These are phyloP conservation scores for Lizonia empirigonia DNA, from an alignment of 2,329 filamentous ascomycete genomes.

Conservation along the genomic window DNA sequence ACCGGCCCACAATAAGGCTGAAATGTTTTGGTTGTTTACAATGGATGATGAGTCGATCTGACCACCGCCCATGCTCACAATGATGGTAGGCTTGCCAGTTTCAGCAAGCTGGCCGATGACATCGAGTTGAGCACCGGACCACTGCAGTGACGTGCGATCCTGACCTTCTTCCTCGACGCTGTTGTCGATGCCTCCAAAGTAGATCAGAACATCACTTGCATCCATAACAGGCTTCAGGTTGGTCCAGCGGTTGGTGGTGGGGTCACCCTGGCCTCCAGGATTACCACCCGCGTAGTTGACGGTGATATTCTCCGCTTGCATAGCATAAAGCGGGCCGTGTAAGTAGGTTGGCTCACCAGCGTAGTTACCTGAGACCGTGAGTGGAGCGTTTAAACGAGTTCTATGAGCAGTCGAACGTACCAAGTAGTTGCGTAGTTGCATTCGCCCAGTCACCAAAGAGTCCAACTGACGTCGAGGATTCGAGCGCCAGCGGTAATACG, in stretches of 20 bases:
- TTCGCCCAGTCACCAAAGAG: conserved; percentile 67
- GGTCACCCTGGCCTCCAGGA: conserved; percentile 35
- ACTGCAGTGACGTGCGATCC: conserved; percentile 59
- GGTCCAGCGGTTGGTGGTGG: conserved; percentile 34
- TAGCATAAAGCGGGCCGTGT: conserved; percentile 59
- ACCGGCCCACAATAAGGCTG: conserved; percentile 62
- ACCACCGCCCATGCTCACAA: conserved; percentile 60
- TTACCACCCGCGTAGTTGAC: conserved; percentile 37
- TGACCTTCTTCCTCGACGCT: conserved; percentile 58
- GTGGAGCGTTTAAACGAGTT: not conserved
- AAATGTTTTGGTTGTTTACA: conserved; percentile 55
- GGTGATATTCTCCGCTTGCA: conserved; percentile 52
- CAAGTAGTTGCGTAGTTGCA: conserved; percentile 60
- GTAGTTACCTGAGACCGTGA: conserved; percentile 57
- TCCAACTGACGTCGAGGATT: conserved; percentile 54
- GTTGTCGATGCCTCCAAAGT: conserved; percentile 62
- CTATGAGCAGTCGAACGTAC: conserved; percentile 55
- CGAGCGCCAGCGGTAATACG: conserved; percentile 51
- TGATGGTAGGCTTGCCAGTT: conserved; percentile 57
- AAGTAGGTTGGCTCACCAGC: conserved; percentile 62
- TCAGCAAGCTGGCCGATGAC: conserved; percentile 57
- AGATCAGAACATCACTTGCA: conserved; percentile 60
- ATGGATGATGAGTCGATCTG: conserved; percentile 61
- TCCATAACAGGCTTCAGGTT: conserved; percentile 21
- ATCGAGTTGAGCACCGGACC: conserved; percentile 59